Conservation (phyloP, 495 filamentous ascomycete genomes). For the Sabuloglossum arenarium region DNA sequence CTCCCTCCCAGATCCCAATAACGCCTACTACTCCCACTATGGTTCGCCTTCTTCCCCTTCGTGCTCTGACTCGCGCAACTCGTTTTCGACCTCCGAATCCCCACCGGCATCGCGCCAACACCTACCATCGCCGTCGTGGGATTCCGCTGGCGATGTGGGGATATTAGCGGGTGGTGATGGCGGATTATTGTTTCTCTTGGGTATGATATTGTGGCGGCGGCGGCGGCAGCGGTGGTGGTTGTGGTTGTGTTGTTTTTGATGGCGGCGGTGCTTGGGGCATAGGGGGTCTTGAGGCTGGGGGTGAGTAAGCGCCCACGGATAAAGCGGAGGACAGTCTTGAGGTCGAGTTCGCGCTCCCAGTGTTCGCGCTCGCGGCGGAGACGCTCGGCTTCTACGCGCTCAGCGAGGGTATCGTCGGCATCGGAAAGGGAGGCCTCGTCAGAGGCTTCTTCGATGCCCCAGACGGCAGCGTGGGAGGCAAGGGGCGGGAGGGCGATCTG, state of each 20-base stretch:
- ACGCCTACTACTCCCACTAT: conserved; percentile 43
- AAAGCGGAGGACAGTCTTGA: conserved; percentile 75
- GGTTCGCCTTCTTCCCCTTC: conserved; percentile 33
- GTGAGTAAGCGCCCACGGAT: conserved; percentile 51
- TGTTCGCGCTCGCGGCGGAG: conserved; percentile 31
- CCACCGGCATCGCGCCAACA: conserved; percentile 31
- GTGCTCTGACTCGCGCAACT: conserved; percentile 72
- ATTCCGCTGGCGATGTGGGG: conserved; percentile 27
- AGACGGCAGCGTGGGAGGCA: conserved; percentile 32
- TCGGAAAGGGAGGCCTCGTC: conserved; percentile 7
- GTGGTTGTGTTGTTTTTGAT: conserved; percentile 13
- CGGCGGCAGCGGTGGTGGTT: no score
- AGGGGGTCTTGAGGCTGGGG: background rate
- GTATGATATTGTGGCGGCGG: no score
- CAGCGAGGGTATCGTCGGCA: background rate
- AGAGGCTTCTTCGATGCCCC: conserved; percentile 47
- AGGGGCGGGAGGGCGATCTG: conserved; percentile 9
- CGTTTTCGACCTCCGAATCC: background rate
- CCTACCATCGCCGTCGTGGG: conserved; percentile 16
- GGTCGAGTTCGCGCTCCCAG: conserved; percentile 74
- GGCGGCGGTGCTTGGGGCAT: conserved; percentile 8
- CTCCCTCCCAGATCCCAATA: conserved; percentile 71
- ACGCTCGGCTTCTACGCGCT: conserved; percentile 8
- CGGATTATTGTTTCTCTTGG: conserved; percentile 53
- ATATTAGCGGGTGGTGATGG: conserved; percentile 67